Conservation (phyloP, 1,284 basidiomycete genomes). For the Ganoderma multipileum region DNA sequence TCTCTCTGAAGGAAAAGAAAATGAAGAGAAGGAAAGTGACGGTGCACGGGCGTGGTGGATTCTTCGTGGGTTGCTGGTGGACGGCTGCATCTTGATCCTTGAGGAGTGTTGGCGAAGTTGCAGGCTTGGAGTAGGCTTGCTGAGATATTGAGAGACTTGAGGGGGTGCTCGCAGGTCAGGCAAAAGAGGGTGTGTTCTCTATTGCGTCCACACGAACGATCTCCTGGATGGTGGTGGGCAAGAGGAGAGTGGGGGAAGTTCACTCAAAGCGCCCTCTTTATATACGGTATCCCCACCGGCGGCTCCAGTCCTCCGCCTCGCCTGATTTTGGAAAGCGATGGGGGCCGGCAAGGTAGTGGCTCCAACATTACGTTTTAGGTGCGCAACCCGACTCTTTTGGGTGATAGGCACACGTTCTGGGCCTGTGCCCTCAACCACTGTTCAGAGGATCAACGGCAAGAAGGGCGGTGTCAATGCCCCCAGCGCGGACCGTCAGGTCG, state of each 20-base stretch:
- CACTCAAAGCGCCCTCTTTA: slow-evolving; percentile 23
- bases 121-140: neutral
- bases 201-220: slow-evolving; percentile 24
- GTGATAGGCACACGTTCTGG: no score
- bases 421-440: neutral
- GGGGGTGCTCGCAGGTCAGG: slow-evolving; percentile 10
- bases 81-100: slow-evolving; percentile 25
- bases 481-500: neutral
- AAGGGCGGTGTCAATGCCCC: neutral
- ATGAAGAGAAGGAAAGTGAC: slow-evolving; percentile 22
- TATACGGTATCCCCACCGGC: slow-evolving; percentile 9
- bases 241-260: slow-evolving; percentile 20
- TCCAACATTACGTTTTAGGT: slow-evolving; percentile 17
- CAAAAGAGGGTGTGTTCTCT: slow-evolving; percentile 28
- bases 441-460: neutral
- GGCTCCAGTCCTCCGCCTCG: slow-evolving; percentile 10
- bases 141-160: neutral
- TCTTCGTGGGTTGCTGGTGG: slow-evolving; percentile 9
- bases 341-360: slow-evolving; percentile 15
- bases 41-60: slow-evolving; percentile 20
- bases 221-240: slow-evolving; percentile 30
- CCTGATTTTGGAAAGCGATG: slow-evolving; percentile 26
- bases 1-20: slow-evolving; percentile 24
- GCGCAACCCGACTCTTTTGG: slow-evolving; percentile 21
- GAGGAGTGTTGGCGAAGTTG: neutral